These are phyloP conservation scores for Ormosia emarginata DNA, from an alignment of 306 rosid genomes.

Conservation along the genomic window DNA sequence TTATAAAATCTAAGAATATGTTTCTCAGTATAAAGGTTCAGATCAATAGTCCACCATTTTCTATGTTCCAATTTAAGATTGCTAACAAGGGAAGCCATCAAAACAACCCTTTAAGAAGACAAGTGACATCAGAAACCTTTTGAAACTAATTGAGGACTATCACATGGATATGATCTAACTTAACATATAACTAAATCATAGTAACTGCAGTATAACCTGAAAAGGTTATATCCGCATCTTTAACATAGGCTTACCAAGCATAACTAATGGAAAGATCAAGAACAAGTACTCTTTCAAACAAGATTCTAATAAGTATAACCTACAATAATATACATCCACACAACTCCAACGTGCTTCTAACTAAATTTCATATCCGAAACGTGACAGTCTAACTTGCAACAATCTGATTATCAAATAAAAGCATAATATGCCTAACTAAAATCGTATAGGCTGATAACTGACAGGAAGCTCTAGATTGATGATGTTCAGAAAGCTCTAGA, in stretches of 20 bases:
- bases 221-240: conserved; percentile 28
- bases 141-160: conserved; percentile 5
- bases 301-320: conserved; percentile 33
- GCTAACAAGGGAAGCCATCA: neutral
- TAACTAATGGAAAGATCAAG: conserved; percentile 29
- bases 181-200: conserved; percentile 33
- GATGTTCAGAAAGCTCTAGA: conserved; percentile 45
- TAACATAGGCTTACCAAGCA: conserved; percentile 29
- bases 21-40: neutral
- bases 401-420: conserved; percentile 30
- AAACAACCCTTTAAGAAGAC: neutral
- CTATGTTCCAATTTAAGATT: neutral
- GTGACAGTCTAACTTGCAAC: conserved; percentile 34
- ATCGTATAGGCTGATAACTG: conserved; percentile 20
- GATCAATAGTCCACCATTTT: neutral
- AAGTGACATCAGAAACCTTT: conserved; percentile 3
- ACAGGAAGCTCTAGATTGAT: conserved; percentile 41
- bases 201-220: conserved; percentile 19
- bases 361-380: conserved; percentile 30
- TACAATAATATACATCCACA: conserved; percentile 40
- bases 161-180: conserved; percentile 8
- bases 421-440: conserved; percentile 33
- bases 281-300: conserved; percentile 27
- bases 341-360: conserved; percentile 31
- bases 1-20: neutral